Percentiles rank a stretch among this genome's conserved stretches.
Evolutionary conservation across 176 grass and related monocot species (phyloP).

Genomic region (Oryza officinalis): DNA sequence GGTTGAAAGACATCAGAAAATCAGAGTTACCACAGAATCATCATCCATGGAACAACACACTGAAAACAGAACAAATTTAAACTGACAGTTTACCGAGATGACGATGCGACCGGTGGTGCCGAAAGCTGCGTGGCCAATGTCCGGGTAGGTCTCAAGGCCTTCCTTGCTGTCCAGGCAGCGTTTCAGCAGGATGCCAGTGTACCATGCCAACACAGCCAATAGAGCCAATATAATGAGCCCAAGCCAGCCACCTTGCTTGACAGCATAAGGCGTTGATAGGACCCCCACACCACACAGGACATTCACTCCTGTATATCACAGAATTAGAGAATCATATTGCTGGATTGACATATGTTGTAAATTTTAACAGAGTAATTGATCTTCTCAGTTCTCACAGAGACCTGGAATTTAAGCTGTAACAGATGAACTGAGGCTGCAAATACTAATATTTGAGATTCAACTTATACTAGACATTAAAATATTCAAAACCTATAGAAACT

Average conservation of each 20-base stretch:
- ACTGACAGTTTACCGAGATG: slow-evolving; percentile 50
- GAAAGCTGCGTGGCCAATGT: slow-evolving; percentile 72
- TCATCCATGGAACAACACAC: background rate
- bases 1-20: background rate
- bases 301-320: slow-evolving; percentile 55
- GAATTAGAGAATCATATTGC: background rate
- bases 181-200: slow-evolving; percentile 64
- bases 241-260: slow-evolving; percentile 64
- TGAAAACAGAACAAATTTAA: background rate
- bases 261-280: slow-evolving; percentile 69
- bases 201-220: slow-evolving; percentile 47
- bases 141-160: slow-evolving; percentile 67
- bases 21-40: background rate
- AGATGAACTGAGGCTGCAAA: background rate
- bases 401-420: background rate
- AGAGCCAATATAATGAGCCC: slow-evolving; percentile 53
- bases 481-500: background rate
- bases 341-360: background rate
- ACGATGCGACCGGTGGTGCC: slow-evolving; percentile 52
- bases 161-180: slow-evolving; percentile 65
- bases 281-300: slow-evolving; percentile 66
- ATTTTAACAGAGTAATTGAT: background rate
- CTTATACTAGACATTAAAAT: background rate
- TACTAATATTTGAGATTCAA: background rate
- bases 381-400: no score